Conservation (phyloP, 129 eudicot species). For the Helichrysum umbraculigerum region DNA sequence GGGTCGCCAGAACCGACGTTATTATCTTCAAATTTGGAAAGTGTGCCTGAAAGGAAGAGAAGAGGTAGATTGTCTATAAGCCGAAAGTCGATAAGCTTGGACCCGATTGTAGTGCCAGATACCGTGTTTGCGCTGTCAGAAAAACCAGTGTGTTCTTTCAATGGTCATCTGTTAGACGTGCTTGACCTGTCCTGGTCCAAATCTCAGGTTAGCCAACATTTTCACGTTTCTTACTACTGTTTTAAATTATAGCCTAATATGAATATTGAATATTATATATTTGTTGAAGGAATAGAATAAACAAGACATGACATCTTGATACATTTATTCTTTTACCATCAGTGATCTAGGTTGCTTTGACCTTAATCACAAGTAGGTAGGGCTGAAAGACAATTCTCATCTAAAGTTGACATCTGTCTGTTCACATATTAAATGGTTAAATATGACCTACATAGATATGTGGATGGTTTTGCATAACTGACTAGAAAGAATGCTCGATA, state of each 20-base stretch:
- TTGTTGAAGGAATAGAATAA: conserved; percentile 11
- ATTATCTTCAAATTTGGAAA: conserved; percentile 56
- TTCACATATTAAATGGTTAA: neutral
- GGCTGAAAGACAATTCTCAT: neutral
- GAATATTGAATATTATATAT: conserved; percentile 16
- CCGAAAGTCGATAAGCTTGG: conserved; percentile 85
- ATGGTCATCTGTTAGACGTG: conserved; percentile 85
- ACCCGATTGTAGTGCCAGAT: conserved; percentile 81
- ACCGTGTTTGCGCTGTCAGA: conserved; percentile 78
- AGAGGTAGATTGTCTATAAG: conserved; percentile 88
- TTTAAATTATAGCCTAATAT: neutral
- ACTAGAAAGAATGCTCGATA: neutral
- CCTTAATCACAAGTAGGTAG: conserved; percentile 14
- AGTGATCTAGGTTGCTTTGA: conserved; percentile 6
- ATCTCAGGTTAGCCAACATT: conserved; percentile 73
- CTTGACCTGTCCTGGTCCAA: conserved; percentile 99
- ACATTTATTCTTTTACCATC: neutral
- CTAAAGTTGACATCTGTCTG: neutral
- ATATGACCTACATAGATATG: neutral
- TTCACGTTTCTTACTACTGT: neutral
- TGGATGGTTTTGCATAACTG: neutral
- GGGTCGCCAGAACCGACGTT: conserved; percentile 83
- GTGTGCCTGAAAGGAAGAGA: conserved; percentile 67
- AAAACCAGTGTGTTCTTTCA: conserved; percentile 84
- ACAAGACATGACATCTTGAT: neutral